Evolutionary conservation across 305 asterid species (phyloP).

Genomic region (Fraxinus greggii): DNA sequence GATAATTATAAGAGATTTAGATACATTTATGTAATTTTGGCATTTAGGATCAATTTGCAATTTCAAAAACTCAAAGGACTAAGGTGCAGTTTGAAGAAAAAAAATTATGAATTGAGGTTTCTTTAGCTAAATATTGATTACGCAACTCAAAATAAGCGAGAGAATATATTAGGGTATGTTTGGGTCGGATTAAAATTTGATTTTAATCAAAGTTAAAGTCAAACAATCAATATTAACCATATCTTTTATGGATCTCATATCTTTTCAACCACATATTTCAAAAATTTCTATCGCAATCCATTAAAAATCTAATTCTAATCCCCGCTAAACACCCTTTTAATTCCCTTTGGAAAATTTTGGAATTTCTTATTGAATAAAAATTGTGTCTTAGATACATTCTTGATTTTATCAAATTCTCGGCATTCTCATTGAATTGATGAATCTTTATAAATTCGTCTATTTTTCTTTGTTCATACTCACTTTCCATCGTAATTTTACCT

Average conservation of each 20-base stretch:
- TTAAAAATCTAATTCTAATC: too few species aligned
- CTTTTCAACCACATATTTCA: too few species aligned
- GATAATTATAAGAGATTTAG: neutral
- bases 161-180: too few species aligned
- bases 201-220: too few species aligned
- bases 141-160: neutral
- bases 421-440: neutral
- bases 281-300: too few species aligned
- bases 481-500: neutral
- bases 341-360: too few species aligned
- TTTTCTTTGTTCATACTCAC: neutral
- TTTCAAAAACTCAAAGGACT: neutral
- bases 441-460: too few species aligned
- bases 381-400: neutral
- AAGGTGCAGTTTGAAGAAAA: neutral
- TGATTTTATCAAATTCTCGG: neutral
- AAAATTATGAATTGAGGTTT: neutral
- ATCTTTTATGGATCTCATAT: too few species aligned
- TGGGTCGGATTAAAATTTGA: too few species aligned
- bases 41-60: neutral
- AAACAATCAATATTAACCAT: too few species aligned
- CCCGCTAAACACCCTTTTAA: too few species aligned
- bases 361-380: too few species aligned
- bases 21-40: neutral
- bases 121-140: neutral